Evolutionary conservation across 805 yeast species (phyloP).

Genomic region (Saturnispora ahearnii): DNA sequence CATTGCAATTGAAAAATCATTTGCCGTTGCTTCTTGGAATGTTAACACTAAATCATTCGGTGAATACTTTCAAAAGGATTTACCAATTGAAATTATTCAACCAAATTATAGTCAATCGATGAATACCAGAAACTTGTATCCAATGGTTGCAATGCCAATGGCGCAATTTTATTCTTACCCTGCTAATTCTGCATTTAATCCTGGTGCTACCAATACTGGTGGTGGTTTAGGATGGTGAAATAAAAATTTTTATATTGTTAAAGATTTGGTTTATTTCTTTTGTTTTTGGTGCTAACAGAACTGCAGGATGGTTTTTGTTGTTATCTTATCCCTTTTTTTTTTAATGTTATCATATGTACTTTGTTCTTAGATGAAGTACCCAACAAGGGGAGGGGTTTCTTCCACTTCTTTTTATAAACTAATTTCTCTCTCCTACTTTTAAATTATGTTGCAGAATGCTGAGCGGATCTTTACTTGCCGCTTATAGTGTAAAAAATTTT

Average conservation of each 20-base stretch:
- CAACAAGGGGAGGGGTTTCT: too few relatives aligned
- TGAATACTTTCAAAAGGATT: constrained; percentile 24
- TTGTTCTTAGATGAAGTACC: too few relatives aligned
- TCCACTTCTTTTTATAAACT: too few relatives aligned
- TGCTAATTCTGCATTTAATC: not conserved
- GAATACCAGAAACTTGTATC: not conserved
- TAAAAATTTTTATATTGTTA: not conserved
- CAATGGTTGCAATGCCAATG: constrained; percentile 3
- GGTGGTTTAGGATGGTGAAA: not conserved
- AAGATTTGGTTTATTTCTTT: constrained; percentile 1
- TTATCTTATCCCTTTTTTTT: too few relatives aligned
- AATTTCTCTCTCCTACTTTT: too few relatives aligned
- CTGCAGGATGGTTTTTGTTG: too few relatives aligned
- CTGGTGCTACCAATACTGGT: not conserved
- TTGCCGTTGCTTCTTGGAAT: constrained; percentile 24
- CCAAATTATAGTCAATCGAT: not conserved
- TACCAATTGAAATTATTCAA: constrained; percentile 8
- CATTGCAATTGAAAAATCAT: constrained; percentile 51
- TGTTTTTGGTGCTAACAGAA: too few relatives aligned
- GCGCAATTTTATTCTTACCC: not conserved
- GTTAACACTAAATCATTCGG: constrained; percentile 40
- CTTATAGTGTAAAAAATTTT: not conserved
- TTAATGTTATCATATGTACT: too few relatives aligned
- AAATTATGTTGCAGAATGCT: not conserved
- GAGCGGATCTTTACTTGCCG: not conserved